phyloP scores from a whole-genome alignment of 306 rosid genomes.

The Oxytropis ochrocephala region DNA sequence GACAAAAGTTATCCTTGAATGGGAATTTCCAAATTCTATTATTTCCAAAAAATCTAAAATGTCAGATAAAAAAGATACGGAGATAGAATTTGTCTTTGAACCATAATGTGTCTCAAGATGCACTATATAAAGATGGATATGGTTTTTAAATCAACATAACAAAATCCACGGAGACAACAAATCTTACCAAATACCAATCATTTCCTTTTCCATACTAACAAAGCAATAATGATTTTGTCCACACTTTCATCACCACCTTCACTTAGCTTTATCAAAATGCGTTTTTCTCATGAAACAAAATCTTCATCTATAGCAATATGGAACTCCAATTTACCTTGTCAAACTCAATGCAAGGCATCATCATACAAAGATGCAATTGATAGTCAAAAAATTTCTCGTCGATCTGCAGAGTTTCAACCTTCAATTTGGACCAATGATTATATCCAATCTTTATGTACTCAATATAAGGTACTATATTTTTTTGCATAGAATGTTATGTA shows the following conservation, averaged over 20 bases:
- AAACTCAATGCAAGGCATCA: not conserved
- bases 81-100: no score
- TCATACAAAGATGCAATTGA: not conserved
- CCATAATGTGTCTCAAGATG: no score
- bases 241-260: not conserved
- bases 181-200: not conserved
- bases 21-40: no score
- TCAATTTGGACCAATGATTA: constrained; percentile 5
- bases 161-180: no score
- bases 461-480: not conserved
- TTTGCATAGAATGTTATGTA: no score
- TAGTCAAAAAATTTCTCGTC: not conserved
- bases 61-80: no score
- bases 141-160: no score
- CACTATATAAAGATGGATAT: no score
- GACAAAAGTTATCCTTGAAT: no score
- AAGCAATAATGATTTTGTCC: not conserved
- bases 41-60: no score
- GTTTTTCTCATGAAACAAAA: not conserved
- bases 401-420: not conserved
- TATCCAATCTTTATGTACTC: not conserved
- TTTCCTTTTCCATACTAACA: not conserved
- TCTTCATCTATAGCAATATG: not conserved
- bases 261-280: not conserved
- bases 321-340: not conserved